These are phyloP conservation scores for Ascocoryne sarcoides DNA, from an alignment of 2,329 filamentous ascomycete genomes.

Conservation along the genomic window DNA sequence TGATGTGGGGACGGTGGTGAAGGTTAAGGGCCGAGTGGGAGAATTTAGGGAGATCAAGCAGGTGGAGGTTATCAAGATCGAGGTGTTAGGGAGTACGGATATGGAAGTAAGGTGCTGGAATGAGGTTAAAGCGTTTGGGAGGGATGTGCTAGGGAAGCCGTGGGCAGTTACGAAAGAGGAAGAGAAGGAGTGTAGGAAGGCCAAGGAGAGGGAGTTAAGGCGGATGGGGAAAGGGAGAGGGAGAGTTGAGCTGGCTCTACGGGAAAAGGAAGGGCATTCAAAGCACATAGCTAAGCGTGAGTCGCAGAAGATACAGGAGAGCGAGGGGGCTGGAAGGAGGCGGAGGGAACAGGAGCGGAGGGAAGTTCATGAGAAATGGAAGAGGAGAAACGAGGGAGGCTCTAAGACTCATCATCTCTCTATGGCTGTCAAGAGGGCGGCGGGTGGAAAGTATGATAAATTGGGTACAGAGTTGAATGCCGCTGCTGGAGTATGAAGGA, in stretches of 20 bases:
- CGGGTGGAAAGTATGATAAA: constrained; percentile 21
- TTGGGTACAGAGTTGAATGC: no score
- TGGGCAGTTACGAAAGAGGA: constrained; percentile 46
- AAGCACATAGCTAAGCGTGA: constrained; percentile 10
- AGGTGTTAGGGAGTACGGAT: constrained; percentile 41
- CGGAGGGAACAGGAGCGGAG: constrained; percentile 1
- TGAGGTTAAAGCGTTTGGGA: constrained; percentile 41
- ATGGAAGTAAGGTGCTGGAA: constrained; percentile 53
- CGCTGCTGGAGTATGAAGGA: no score
- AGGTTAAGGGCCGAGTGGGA: constrained; percentile 45
- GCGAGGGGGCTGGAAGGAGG: constrained; percentile 2
- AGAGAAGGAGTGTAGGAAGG: constrained; percentile 36
- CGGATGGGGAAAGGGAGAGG: constrained; percentile 5
- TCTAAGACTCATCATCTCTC: no score
- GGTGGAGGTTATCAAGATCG: constrained; percentile 43
- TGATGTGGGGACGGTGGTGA: constrained; percentile 46
- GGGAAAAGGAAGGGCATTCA: not conserved
- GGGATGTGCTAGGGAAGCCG: constrained; percentile 40
- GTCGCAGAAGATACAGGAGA: constrained; percentile 23
- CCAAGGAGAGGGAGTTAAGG: constrained; percentile 9
- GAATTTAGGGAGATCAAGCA: constrained; percentile 41
- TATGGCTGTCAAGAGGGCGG: no score
- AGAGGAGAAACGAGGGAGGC: constrained; percentile 5
- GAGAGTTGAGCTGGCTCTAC: constrained; percentile 8
- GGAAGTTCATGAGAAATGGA: constrained; percentile 3